Conservation (phyloP, 2,329 filamentous ascomycete genomes). For the Fusarium torreyae region DNA sequence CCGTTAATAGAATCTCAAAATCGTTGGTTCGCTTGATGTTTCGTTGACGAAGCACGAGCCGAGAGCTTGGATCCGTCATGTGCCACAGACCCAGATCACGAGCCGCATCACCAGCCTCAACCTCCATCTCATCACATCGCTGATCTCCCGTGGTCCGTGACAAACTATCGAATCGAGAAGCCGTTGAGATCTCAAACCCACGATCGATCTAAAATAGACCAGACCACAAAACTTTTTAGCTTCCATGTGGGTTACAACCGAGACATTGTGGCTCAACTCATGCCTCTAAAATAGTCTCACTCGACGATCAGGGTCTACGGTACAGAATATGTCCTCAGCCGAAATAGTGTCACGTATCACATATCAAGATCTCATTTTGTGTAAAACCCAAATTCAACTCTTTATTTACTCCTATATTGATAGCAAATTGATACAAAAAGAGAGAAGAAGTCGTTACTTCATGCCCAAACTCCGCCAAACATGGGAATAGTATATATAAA, state of each 20-base stretch:
- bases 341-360: constrained; percentile 36
- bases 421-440: neutral
- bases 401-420: constrained; percentile 35
- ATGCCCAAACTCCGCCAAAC: constrained; percentile 34
- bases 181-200: constrained; percentile 25
- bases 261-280: neutral
- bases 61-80: constrained; percentile 7
- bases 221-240: constrained; percentile 1
- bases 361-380: neutral
- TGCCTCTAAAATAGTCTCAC: neutral
- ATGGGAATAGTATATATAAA: constrained; percentile 5
- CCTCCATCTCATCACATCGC: neutral
- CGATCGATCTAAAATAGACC: constrained; percentile 18
- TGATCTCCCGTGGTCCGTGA: constrained; percentile 22
- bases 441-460: constrained; percentile 33
- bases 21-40: constrained; percentile 20
- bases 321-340: constrained; percentile 10
- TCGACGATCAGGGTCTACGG: constrained; percentile 5
- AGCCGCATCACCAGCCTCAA: constrained; percentile 31
- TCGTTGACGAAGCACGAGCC: constrained; percentile 26
- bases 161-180: constrained; percentile 5
- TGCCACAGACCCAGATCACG: constrained; percentile 13
- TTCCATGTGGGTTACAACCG: constrained; percentile 6
- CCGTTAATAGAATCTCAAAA: neutral
- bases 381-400: constrained; percentile 31